Evolutionary conservation across 2,329 filamentous ascomycete genomes (phyloP), one percentile per base, ranked within the genome.

Genomic region (Aspergillus sp.): DNA sequence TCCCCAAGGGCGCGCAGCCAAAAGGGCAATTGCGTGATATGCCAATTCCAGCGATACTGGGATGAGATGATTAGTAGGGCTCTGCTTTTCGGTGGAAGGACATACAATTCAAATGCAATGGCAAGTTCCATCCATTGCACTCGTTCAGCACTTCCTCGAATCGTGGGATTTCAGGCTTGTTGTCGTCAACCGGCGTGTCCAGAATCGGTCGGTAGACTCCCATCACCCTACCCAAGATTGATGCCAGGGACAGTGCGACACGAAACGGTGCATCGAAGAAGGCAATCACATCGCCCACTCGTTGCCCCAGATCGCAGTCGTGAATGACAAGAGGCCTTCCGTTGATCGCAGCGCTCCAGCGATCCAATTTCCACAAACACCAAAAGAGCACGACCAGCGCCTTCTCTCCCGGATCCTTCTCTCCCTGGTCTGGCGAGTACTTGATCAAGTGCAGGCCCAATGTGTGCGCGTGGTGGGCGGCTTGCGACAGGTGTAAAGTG

Each of bases 391-490:
- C 36, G 4, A 41, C 48, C 2, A 37, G 10, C 1, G 39, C 39
- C 29, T 39, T 37, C 19, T 19, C 19, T 7, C 19, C 31, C 11
- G 48, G 19, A 12, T 46, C 27, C 2, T 39, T 43, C 1, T 39
- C 49, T 8, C 37, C 37, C 19, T 19, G 19, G 19, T 19, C 19
- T 19, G 19, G 19, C 19, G 19, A 19, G 19, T 19, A 19, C n/a
- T 45, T 47, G n/a, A 34, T 36, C 30, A 53, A 39, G 39, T 65
- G 62, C 8, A 65, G 39, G 6, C 59, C 62, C 7, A 59, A 46
- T 1, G 61, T 60, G 32, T 59, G 57, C 4, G 61, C 55, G 41
- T 64, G 57, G 36, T 65, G 62, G 27, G 64, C 60, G 9, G 61
- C 61, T 42, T 59, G 59, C 1, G 52, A 42, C 5, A 65, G 42